Evolutionary conservation across 2,329 filamentous ascomycete species (phyloP), one percentile per base, ranked within the genome.

Genomic region (Fusarium annulatum): DNA sequence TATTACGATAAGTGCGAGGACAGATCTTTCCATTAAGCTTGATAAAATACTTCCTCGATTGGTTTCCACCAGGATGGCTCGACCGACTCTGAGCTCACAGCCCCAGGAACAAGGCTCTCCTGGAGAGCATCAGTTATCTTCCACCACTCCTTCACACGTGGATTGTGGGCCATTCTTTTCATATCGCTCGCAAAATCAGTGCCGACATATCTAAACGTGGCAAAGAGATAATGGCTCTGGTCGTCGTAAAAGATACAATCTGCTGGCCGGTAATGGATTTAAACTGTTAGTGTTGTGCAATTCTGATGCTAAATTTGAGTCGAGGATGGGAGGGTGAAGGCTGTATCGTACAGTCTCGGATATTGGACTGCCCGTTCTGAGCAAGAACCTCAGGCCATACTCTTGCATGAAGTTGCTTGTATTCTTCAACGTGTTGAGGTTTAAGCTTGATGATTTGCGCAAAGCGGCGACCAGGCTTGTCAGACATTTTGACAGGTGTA

Each of bases 1-100:
- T 26, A 9, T 11, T 14, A 19, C 9, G 0, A 12, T 2, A 4
- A 11, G 1, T 23, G 12, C 0, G 3, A 26, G 15, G 2, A 5
- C 2, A 3, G 7, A 4, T 10, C 11, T 2, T 45, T 9, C 19
- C 8, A 5, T 18, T 9, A 45, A 26, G 43, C 7, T 19, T 46
- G 43, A 15, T 46, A 21, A 7, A 46, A 46, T 7, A 46, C 26
- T 7, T 46, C 43, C 12, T 46, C 26, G 1, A 28, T 46, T 9
- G 43, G 43, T 28, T 46, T 46, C 43, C 43, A 46, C 43, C 43
- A 46, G 12, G 43, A 46, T 28, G 43, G 26, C 26, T 46, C 26
- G 4, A 46, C 4, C 7, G 26, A 46, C 26, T 46, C 43, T 7
- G 43, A 46, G 26, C 43, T 46, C 15, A 28, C 43, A 5, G 43